Evolutionary conservation across 2,329 filamentous ascomycete genomes (phyloP), one percentile per base, ranked within the genome.

Genomic region (Ophiostoma quercus): DNA sequence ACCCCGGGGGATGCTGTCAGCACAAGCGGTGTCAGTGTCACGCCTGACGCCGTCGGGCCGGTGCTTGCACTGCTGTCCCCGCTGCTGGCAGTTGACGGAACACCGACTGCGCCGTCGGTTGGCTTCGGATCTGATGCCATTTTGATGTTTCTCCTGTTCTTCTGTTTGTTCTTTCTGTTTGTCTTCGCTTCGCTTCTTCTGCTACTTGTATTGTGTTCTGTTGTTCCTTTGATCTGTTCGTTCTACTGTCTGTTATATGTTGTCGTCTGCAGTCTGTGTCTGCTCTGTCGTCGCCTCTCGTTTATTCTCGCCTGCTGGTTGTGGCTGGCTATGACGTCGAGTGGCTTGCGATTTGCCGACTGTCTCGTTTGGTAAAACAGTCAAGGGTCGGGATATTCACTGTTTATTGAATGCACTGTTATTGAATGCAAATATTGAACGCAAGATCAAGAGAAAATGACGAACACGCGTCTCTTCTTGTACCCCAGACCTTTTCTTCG

Each of bases 261-360:
- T 16, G 32, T 32, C 25, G 57, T 67, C 54, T 66, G 65, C 54
- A 67, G 54, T 66, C 29, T 57, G 47, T 34, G 5, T 34, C 34
- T 67, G 7, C 8, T 47, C 39, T 19, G 43, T 47, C 16, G 43
- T 47, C 43, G 16, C 43, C 16, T 19, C 43, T 47, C 43, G 39
- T 60, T 47, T 43, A 6, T 22, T 57, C 14, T 60, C 22, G 37
- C 37, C 22, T 41, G 51, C 22, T 25, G 9, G 22, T 9, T 57
- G 43, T 47, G 51, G 51, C 9, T 25, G 22, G 22, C n/a, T 29
- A 60, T 70, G 69, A 68, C 66, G 57, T 65, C 43, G 66, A 70
- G 66, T 66, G 57, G 60, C 34, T 67, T 67, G 68, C 57, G 11
- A 5, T 32, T 25, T 57, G 51, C 51, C 51, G 57, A 62, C 22